Base-by-base conservation (phyloP, 345 rosid species). In the Microthlaspi erraticum region DNA sequence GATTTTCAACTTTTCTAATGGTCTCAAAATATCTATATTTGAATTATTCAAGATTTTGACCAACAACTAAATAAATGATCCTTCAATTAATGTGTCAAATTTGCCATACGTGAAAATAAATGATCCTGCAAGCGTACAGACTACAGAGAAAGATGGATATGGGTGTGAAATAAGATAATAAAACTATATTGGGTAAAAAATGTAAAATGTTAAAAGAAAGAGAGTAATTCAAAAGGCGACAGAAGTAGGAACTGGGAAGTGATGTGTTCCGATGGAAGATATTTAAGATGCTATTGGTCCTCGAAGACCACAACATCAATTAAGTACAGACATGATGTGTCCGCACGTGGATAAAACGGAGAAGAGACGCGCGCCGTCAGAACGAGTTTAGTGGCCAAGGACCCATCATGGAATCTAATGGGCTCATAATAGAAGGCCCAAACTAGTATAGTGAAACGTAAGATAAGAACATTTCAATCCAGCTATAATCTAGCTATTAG, bases 261-360 rank as follows among this genome's bases (percentile, higher is more conserved):
- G 10, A 17, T 60, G 49, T 8, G 60, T 8, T 51, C 14, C 50
- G 4, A 49, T 16, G 50, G 9, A 10, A 31, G 17, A 41, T 42
- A 17, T 50, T 9, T 18, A 34, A 14, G 5, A 10, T 16, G 7
- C 32, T 52, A 3, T 37, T 49, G 36, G 57, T 53, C 7, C 39
- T 50, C 10, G 43, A 8, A 38, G 34, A 19, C 49, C 9, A 34
- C 10, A 17, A 13, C 2, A 2, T 1, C n/a, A 31, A 0, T 26
- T 2, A 33, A 38, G 50, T 12, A 16, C 50, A 31, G 3, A 29
- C 9, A 59, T 60, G 71, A 45, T 55, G 71, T 59, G 68, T 32
- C 20, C 49, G 61, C 68, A 74, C 75, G 68, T 71, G 75, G 60
- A 41, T 13, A 2, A 1, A 26, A 26, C 29, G 12, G n/a, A n/a